Base-by-base conservation (phyloP, 306 rosid genomes). In the Pterocarpus macrocarpus region DNA sequence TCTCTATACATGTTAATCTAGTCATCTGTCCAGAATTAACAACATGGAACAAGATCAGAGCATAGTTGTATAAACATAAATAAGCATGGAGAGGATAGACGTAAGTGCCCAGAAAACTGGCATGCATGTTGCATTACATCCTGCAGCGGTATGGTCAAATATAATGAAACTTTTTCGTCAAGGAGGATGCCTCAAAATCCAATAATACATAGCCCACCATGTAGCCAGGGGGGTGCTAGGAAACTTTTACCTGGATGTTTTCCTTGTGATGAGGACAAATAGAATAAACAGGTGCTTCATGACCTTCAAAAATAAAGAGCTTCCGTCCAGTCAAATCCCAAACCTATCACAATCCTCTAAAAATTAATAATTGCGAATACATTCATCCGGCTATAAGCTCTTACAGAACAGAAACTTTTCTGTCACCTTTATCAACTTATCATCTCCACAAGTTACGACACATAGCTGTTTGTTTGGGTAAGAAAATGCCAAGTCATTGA, bases 391-490 rank as follows among this genome's bases (percentile, higher is more conserved):
- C 65, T 10, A 75, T 16, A 75, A 71, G 43, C 30, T 44, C 10
- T 3, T 12, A 17, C 36, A 61, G 34, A 45, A 2, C 28, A 36
- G 71, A 75, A 59, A 49, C 32, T 64, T 65, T 16, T 49, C 71
- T 38, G 43, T 64, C 71, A 92, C 98, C 94, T 88, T 94, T 80
- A 92, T 88, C 52, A 90, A 71, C 79, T 81, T 92, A 55, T 94
- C 98, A 80, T 93, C 97, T 49, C 97, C 97, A 69, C 97, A 90
- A 61, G 97, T 85, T 55, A 90, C 87, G 77, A 93, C 45, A 53
- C 90, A 87, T 50, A 83, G 86, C 28, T 88, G 84, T 52, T 79
- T 86, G 67, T 90, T 80, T 44, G 86, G 90, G 85, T 80, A 57
- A 55, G 90, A 91, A 81, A 93, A 93, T n/a, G 86, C 89, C 82